Conservation (phyloP, 106 monocot species). For the Xerophyta viscosa region DNA sequence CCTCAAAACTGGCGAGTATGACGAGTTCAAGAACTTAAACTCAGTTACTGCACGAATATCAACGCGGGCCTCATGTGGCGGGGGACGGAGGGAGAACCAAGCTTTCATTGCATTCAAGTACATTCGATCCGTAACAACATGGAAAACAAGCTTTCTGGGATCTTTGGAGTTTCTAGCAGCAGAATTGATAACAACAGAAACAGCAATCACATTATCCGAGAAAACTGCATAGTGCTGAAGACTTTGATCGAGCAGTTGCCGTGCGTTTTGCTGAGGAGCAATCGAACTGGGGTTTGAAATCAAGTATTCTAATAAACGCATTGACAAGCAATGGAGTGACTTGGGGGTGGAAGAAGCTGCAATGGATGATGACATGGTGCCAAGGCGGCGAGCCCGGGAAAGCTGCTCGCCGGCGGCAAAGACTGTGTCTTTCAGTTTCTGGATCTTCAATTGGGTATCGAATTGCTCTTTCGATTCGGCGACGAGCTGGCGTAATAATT, state of each 20-base stretch:
- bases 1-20: slow-evolving; percentile 40
- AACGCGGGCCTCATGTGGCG: slow-evolving; percentile 38
- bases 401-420: slow-evolving; percentile 88
- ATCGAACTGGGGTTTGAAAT: slow-evolving; percentile 32
- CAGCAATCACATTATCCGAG: slow-evolving; percentile 82
- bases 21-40: slow-evolving; percentile 54
- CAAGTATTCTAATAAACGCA: slow-evolving; percentile 68
- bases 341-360: slow-evolving; percentile 84
- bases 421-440: slow-evolving; percentile 89
- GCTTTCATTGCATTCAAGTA: slow-evolving; percentile 74
- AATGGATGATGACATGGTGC: slow-evolving; percentile 32
- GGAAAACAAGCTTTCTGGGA: slow-evolving; percentile 58
- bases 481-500: slow-evolving; percentile 57
- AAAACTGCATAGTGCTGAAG: slow-evolving; percentile 72
- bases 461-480: slow-evolving; percentile 80
- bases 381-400: slow-evolving; percentile 42
- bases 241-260: slow-evolving; percentile 20
- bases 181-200: slow-evolving; percentile 69
- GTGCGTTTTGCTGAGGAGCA: not conserved
- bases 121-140: slow-evolving; percentile 75
- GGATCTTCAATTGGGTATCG: slow-evolving; percentile 98
- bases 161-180: slow-evolving; percentile 45
- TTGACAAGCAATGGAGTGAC: slow-evolving; percentile 70
- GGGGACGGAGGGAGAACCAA: slow-evolving; percentile 74
- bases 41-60: slow-evolving; percentile 48